Base-by-base conservation (phyloP, 768 basidiomycete species). In the Collybia sordida region DNA sequence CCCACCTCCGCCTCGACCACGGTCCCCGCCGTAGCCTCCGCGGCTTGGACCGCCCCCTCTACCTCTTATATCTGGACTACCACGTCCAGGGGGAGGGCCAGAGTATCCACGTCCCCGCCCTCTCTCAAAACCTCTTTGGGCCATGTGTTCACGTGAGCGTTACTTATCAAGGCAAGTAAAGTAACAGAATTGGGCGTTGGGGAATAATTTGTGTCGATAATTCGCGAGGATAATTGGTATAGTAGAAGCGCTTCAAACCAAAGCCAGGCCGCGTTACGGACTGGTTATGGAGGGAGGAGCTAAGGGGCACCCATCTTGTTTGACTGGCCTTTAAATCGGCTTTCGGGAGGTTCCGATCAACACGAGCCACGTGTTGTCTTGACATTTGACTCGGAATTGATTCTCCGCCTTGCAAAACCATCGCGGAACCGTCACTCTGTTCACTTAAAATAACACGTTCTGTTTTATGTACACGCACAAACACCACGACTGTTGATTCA, bases 101-200 rank as follows among this genome's bases (percentile, higher is more conserved):
- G 65, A 59, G 21, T 27, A 31, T 31, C 31, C 31, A 11, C 61
- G 59, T 12, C 74, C 73, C 25, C 71, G 64, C 11, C 72, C 78
- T 59, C 77, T 65, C 22, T 61, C 52, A 23, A 19, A 34, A 24
- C 61, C 66, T 54, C 64, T 58, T 24, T 67, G 47, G 23, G 66
- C 51, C 69, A 68, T 71, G 47, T 22, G 49, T 31, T 31, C 31
- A 6, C 31, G 31, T 31, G 31, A 31, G 31, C 31, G 5, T 25
- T 6, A 42, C 50, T 37, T 34, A 37, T 18, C 40, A 35, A 49
- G 42, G 39, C 37, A 36, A 37, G 45, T 37, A 51, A 8, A 45
- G 39, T 11, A 45, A 17, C 31, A 48, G 21, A 22, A 35, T 36
- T 15, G 31, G 11, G 22, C 37, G 21, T 42, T 21, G 19, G 14